Conservation (phyloP, 2,329 filamentous ascomycete species). For the Chaetomium sp. region DNA sequence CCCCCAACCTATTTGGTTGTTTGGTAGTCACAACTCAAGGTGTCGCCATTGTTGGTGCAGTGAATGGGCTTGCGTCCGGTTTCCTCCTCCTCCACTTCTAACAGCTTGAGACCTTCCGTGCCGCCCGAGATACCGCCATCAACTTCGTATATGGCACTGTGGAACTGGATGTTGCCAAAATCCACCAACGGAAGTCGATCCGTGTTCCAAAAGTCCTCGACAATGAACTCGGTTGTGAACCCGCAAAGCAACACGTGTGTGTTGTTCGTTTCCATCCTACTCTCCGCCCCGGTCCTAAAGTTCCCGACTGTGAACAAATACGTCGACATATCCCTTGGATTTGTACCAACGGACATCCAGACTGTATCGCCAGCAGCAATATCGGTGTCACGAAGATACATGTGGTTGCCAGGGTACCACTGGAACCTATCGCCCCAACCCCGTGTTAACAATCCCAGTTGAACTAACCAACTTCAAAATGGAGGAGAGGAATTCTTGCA, state of each 20-base stretch:
- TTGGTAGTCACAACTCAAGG: too few relatives aligned
- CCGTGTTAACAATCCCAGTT: too few relatives aligned
- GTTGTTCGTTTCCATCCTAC: neutral
- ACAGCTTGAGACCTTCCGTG: neutral
- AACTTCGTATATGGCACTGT: neutral
- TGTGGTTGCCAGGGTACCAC: too few relatives aligned
- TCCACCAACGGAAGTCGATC: slow-evolving; percentile 7
- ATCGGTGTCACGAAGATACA: too few relatives aligned
- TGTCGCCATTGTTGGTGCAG: too few relatives aligned
- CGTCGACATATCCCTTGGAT: too few relatives aligned
- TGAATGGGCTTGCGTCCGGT: neutral
- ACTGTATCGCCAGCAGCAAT: too few relatives aligned
- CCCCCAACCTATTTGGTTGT: too few relatives aligned
- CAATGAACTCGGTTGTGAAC: slow-evolving; percentile 7
- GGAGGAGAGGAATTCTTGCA: too few relatives aligned
- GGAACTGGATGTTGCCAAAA: slow-evolving; percentile 3
- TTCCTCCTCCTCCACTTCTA: neutral
- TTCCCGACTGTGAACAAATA: neutral
- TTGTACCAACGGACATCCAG: too few relatives aligned
- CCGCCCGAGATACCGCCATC: slow-evolving; percentile 1
- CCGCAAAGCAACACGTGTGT: slow-evolving; percentile 4
- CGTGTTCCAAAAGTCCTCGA: slow-evolving; percentile 8
- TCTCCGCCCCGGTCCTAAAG: neutral
- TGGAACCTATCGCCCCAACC: too few relatives aligned
- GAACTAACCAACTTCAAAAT: too few relatives aligned